Evolutionary conservation across 2,329 filamentous ascomycete genomes (phyloP).

Genomic region (Elsinoe batatas): DNA sequence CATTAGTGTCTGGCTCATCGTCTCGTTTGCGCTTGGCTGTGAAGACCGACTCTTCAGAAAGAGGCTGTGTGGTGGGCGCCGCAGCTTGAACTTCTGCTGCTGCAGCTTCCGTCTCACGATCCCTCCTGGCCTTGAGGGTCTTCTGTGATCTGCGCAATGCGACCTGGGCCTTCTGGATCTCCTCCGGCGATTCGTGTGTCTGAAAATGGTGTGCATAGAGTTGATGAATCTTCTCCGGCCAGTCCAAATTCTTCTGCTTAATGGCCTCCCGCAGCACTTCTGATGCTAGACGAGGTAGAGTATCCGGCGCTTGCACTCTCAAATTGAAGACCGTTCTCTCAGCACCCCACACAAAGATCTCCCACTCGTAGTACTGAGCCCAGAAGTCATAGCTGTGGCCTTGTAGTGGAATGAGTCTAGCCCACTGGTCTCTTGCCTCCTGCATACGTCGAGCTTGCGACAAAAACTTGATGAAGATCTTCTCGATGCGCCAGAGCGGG

Average conservation of each 20-base stretch:
- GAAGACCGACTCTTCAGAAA: slow-evolving; percentile 20
- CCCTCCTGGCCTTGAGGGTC: slow-evolving; percentile 52
- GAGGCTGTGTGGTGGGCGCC: slow-evolving; percentile 26
- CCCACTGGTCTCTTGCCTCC: slow-evolving; percentile 69
- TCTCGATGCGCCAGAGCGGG: slow-evolving; percentile 76
- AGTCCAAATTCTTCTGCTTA: slow-evolving; percentile 54
- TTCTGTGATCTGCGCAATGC: slow-evolving; percentile 60
- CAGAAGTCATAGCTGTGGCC: slow-evolving; percentile 85
- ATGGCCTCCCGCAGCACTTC: slow-evolving; percentile 65
- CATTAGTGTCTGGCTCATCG: slow-evolving; percentile 40
- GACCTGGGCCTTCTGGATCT: slow-evolving; percentile 63
- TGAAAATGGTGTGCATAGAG: slow-evolving; percentile 74
- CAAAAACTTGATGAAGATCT: slow-evolving; percentile 84
- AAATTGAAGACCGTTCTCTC: slow-evolving; percentile 43
- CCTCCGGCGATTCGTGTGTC: slow-evolving; percentile 73
- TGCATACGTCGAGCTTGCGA: slow-evolving; percentile 71
- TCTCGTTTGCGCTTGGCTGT: slow-evolving; percentile 66
- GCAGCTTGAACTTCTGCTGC: slow-evolving; percentile 34
- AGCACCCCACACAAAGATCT: slow-evolving; percentile 62
- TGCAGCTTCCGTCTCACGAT: slow-evolving; percentile 58
- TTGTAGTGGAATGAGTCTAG: slow-evolving; percentile 54
- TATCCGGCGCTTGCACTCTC: slow-evolving; percentile 42
- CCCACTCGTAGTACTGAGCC: slow-evolving; percentile 86
- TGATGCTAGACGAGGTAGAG: slow-evolving; percentile 64
- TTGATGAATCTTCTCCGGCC: slow-evolving; percentile 66